Percentiles rank a stretch among this genome's conserved stretches.
Conservation (phyloP, 169 alveolate genomes). For the Plasmodium blacklocki region DNA sequence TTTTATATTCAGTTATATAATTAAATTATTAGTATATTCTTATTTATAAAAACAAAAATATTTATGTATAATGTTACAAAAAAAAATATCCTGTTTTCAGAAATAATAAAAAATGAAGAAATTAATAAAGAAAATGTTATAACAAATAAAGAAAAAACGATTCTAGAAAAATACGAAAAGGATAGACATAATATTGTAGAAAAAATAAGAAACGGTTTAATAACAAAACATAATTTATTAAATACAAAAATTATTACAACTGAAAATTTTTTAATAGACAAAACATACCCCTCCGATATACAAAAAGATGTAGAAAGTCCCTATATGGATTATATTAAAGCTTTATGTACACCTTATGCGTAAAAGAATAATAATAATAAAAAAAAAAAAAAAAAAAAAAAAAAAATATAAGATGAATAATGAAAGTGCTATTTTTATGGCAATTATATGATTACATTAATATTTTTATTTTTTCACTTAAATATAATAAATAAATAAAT, state of each 20-base stretch:
- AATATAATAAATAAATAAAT: too few relatives aligned
- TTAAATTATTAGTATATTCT: background rate
- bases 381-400: too few relatives aligned
- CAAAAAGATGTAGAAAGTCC: background rate
- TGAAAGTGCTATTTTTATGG: too few relatives aligned
- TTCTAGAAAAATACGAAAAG: constrained; percentile 29
- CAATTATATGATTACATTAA: too few relatives aligned
- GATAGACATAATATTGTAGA: constrained; percentile 32
- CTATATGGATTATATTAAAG: background rate
- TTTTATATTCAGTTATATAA: too few relatives aligned
- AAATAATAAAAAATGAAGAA: background rate
- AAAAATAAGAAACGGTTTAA: constrained; percentile 7
- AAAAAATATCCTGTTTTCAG: background rate
- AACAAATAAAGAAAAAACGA: constrained; percentile 2
- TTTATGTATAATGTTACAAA: constrained; percentile 4
- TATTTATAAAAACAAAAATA: background rate
- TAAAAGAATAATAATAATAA: background rate
- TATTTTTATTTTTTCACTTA: too few relatives aligned
- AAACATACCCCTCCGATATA: background rate
- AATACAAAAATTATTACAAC: background rate
- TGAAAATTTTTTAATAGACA: background rate
- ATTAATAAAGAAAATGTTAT: background rate
- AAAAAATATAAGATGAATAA: too few relatives aligned
- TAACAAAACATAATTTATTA: background rate
- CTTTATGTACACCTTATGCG: background rate